A percentile compares a stretch with the other conserved stretches of the same genome.
Evolutionary conservation across 495 filamentous ascomycete species (phyloP).

Genomic region (Penicillium manginii): DNA sequence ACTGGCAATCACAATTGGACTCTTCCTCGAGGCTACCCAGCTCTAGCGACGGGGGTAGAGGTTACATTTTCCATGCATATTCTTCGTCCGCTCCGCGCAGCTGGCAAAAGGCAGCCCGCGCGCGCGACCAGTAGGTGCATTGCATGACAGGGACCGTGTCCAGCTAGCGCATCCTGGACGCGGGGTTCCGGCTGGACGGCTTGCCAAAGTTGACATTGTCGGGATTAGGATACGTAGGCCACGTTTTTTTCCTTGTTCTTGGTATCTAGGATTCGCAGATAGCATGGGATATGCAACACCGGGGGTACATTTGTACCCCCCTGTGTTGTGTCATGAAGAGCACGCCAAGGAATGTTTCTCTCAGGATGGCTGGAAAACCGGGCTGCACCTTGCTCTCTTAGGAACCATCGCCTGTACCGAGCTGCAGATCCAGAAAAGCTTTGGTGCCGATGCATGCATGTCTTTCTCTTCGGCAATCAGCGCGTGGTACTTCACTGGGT

Average conservation of each 20-base stretch:
- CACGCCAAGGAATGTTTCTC: not conserved
- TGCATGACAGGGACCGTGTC: slow-evolving; percentile 21
- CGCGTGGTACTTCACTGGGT: not conserved
- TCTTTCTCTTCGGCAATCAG: slow-evolving; percentile 16
- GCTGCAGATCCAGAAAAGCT: slow-evolving; percentile 12
- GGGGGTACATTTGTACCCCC: too few relatives aligned
- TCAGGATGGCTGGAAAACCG: not conserved
- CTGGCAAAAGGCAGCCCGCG: slow-evolving; percentile 1
- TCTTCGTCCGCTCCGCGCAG: slow-evolving; percentile 43
- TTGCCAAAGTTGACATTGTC: not conserved
- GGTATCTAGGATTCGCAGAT: too few relatives aligned
- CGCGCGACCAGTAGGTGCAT: slow-evolving; percentile 7
- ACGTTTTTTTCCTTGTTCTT: too few relatives aligned
- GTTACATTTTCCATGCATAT: slow-evolving; percentile 51
- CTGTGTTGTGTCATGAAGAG: not conserved
- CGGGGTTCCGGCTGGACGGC: slow-evolving; percentile 9
- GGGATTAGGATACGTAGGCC: not conserved
- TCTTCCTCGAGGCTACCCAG: too few relatives aligned
- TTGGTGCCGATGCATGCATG: slow-evolving; percentile 20
- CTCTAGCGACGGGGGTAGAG: slow-evolving; percentile 10
- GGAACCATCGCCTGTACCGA: slow-evolving; percentile 5
- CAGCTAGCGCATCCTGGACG: slow-evolving; percentile 22
- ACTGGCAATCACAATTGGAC: slow-evolving; percentile 6
- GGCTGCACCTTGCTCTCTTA: slow-evolving; percentile 18
- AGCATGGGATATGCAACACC: not conserved